Evolutionary conservation across 495 filamentous ascomycete species (phyloP).

Genomic region (Sporormia fimetaria): DNA sequence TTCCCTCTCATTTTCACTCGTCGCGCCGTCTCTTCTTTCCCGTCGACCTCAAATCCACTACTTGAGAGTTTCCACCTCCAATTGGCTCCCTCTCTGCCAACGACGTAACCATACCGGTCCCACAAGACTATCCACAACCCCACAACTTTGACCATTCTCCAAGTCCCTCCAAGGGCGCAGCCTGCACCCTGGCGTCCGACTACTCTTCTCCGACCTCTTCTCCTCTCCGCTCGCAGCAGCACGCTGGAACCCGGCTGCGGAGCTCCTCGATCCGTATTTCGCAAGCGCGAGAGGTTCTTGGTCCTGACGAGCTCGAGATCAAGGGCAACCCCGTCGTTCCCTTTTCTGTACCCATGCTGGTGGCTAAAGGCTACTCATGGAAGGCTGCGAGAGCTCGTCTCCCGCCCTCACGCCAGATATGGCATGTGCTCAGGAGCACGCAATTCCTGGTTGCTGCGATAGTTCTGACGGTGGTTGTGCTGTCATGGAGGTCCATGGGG

Average conservation of each 20-base stretch:
- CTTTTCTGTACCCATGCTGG: constrained; percentile 43
- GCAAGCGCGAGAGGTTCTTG: constrained; percentile 7
- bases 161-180: too few species aligned
- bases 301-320: constrained; percentile 1
- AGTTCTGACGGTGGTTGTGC: constrained; percentile 57
- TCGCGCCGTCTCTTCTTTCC: too few species aligned
- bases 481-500: constrained; percentile 84
- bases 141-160: too few species aligned
- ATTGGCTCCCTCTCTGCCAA: neutral
- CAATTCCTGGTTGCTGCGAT: constrained; percentile 68
- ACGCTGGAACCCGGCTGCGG: constrained; percentile 12
- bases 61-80: neutral
- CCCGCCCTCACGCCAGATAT: constrained; percentile 71
- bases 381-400: constrained; percentile 74
- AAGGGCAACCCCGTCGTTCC: constrained; percentile 9
- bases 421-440: constrained; percentile 63
- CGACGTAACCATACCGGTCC: neutral
- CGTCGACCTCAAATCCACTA: too few species aligned
- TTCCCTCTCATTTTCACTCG: too few species aligned
- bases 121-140: too few species aligned
- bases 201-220: constrained; percentile 7
- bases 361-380: constrained; percentile 86
- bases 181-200: too few species aligned
- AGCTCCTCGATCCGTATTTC: constrained; percentile 11
- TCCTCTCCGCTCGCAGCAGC: constrained; percentile 19